Percentiles rank a stretch among this genome's conserved stretches.
Conservation (phyloP, 2,329 filamentous ascomycete species). For the Paracoccidioides lutzii region DNA sequence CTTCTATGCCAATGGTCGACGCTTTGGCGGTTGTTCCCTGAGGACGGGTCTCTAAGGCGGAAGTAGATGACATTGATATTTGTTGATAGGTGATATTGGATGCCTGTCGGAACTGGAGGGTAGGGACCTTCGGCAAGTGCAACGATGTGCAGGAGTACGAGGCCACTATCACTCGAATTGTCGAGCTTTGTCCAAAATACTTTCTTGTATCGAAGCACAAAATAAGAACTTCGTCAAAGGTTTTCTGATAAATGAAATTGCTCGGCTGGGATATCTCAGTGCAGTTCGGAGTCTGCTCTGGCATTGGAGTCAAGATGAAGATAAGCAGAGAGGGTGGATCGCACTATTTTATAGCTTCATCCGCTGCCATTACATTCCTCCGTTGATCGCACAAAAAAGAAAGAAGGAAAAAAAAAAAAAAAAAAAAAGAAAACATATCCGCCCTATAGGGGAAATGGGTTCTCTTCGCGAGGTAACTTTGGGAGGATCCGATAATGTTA, state of each 20-base stretch:
- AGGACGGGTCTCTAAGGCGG: background rate
- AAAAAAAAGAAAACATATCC: background rate
- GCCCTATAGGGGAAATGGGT: background rate
- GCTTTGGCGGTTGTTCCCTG: background rate
- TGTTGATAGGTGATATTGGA: background rate
- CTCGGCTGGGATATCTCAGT: background rate
- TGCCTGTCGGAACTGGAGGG: background rate
- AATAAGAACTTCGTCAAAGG: background rate
- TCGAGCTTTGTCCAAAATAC: background rate
- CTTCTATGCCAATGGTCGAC: background rate
- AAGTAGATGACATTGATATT: background rate
- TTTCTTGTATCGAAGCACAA: background rate
- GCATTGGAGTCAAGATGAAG: background rate
- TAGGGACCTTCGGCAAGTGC: background rate
- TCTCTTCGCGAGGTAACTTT: too few species aligned
- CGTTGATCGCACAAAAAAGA: too few species aligned
- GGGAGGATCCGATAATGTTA: background rate
- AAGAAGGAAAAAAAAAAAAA: too few species aligned
- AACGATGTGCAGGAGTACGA: background rate
- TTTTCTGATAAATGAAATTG: background rate
- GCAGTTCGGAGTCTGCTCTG: too few species aligned
- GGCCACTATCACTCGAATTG: background rate
- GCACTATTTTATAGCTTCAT: background rate
- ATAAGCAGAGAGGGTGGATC: background rate
- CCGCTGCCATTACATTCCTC: background rate